Evolutionary conservation across 2,329 filamentous ascomycete genomes (phyloP), one percentile per base, ranked within the genome.

Genomic region (Bipolaris gigantea): DNA sequence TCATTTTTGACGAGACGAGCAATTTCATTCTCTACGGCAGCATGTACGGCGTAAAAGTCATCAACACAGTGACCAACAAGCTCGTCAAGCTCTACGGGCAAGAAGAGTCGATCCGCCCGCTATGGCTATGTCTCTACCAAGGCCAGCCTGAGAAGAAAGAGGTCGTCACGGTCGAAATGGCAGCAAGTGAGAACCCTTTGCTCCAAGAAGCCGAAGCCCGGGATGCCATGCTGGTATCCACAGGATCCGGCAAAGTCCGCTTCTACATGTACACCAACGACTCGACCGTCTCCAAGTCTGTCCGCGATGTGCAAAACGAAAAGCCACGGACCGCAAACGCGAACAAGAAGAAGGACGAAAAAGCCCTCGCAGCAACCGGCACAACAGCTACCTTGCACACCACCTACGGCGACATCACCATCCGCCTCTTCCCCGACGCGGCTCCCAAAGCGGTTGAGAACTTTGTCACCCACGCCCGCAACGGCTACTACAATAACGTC

Each of bases 211-310:
- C 94, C 1, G 93, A 97, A 75, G 85, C 86, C 18, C 84, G 92
- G 57, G 94, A 99, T 71, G 92, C 95, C 0, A 93, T 97, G 69
- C 80, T 99, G 7, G 83, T 95, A 40, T 83, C 85, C 9, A 97
- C 94, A 0, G 93, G 87, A 0, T 87, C 89, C 41, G 89, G 87
- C 59, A 97, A 96, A 76, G 85, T 89, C 25, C 89, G 95, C 36
- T 99, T 99, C 77, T 99, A 97, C 81, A 92, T 97, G 86, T 99
- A 97, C 75, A 96, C 90, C 33, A 96, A 97, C 73, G 89, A 96
- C 35, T 84, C 87, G 34, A 89, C 91, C 59, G 60, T 55, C 3
- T 56, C 63, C 23, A 69, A 71, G 47, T 66, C 63, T 19, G 87
- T 88, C 33, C 87, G 94, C 62, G 94, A 99, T 72, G 83, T 99